phyloP scores from a whole-genome alignment of 2,329 filamentous ascomycete species.

The Anthostomella pinea region DNA sequence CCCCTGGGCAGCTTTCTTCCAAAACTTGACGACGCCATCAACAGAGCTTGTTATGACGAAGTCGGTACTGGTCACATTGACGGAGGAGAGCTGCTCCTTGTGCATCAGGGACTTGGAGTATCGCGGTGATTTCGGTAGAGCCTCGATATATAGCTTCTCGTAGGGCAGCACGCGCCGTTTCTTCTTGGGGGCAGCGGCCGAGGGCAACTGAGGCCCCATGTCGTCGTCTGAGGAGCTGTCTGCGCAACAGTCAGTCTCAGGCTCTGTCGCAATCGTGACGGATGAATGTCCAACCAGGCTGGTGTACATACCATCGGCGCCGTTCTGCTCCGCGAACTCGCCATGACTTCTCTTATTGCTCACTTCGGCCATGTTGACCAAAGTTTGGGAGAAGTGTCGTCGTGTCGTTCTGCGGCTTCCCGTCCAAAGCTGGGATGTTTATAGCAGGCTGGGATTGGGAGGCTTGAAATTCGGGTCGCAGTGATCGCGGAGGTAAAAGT shows the following conservation, averaged over 20 bases:
- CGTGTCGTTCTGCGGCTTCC: not conserved
- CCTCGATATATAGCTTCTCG: slow-evolving; percentile 91
- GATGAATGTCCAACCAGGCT: too few relatives aligned
- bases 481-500: slow-evolving; percentile 8
- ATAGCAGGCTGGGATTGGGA: too few relatives aligned
- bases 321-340: slow-evolving; percentile 28
- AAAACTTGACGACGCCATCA: slow-evolving; percentile 98
- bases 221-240: slow-evolving; percentile 76
- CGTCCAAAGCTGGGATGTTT: too few relatives aligned
- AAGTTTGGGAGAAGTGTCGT: slow-evolving; percentile 2
- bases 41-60: slow-evolving; percentile 92
- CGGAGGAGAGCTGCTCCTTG: slow-evolving; percentile 87
- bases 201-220: slow-evolving; percentile 88
- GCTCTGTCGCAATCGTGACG: not conserved
- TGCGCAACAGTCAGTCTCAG: slow-evolving; percentile 23
- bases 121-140: slow-evolving; percentile 73
- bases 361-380: slow-evolving; percentile 23
- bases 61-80: slow-evolving; percentile 89
- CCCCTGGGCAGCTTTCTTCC: slow-evolving; percentile 89
- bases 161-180: slow-evolving; percentile 88
- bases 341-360: slow-evolving; percentile 31
- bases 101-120: slow-evolving; percentile 99
- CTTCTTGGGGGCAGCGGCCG: slow-evolving; percentile 76
- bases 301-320: slow-evolving; percentile 10
- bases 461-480: slow-evolving; percentile 8